A percentile compares a stretch with the other conserved stretches of the same genome.
Conservation (phyloP, 2,329 filamentous ascomycete genomes). For the Geosmithia flava region DNA sequence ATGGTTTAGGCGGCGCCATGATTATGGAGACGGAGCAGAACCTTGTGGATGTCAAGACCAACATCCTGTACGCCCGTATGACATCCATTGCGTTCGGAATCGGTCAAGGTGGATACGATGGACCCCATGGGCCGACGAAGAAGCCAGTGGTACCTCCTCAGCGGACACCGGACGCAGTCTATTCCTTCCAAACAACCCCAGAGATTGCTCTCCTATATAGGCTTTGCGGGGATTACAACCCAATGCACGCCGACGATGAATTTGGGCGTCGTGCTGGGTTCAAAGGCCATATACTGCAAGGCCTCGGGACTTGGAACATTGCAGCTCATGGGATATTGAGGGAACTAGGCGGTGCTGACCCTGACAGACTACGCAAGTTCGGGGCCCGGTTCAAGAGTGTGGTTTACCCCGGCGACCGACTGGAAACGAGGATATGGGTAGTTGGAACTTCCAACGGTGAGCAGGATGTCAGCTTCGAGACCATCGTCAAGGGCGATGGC, state of each 20-base stretch:
- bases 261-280: conserved; percentile 29
- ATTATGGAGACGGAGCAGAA: conserved; percentile 26
- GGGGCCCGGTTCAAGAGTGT: conserved; percentile 30
- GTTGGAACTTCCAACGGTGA: conserved; percentile 15
- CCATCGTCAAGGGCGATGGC: conserved; percentile 22
- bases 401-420: conserved; percentile 31
- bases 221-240: conserved; percentile 35
- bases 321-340: conserved; percentile 28
- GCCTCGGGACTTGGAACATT: conserved; percentile 33
- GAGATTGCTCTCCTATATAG: conserved; percentile 28
- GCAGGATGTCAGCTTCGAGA: conserved; percentile 25
- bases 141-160: conserved; percentile 15
- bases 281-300: conserved; percentile 30
- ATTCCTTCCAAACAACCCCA: conserved; percentile 21
- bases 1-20: conserved; percentile 20
- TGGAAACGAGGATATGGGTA: conserved; percentile 29
- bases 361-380: conserved; percentile 25
- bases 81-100: conserved; percentile 27
- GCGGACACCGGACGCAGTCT: conserved; percentile 21
- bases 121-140: conserved; percentile 24
- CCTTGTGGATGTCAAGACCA: conserved; percentile 24
- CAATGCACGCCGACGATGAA: conserved; percentile 29
- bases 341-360: conserved; percentile 24
- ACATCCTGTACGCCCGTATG: conserved; percentile 23
- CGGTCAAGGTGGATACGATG: conserved; percentile 30